Evolutionary conservation across 208 protist genomes (phyloP).

Genomic region (Crithidia sp.): DNA sequence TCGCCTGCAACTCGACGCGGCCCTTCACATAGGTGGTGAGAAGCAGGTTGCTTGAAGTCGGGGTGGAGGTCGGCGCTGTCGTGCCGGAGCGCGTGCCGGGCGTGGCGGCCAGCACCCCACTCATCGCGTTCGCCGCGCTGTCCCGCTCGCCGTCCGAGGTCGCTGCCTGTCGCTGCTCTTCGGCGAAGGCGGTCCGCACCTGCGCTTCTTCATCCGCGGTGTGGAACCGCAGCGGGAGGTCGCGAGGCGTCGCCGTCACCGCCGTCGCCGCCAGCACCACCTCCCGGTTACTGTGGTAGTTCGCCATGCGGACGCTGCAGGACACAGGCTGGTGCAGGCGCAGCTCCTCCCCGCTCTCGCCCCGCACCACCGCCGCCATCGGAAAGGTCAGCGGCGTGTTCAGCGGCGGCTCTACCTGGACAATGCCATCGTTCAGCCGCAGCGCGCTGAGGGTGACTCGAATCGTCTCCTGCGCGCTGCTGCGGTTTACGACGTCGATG

Average conservation of each 20-base stretch:
- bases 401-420: conserved; percentile 26
- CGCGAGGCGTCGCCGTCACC: conserved; percentile 8
- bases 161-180: conserved; percentile 27
- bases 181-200: conserved; percentile 24
- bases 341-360: conserved; percentile 23
- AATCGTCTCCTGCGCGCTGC: conserved; percentile 66
- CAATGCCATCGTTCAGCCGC: conserved; percentile 38
- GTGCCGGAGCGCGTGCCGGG: conserved; percentile 11
- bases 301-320: conserved; percentile 31
- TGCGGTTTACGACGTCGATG: conserved; percentile 68
- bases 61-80: conserved; percentile 15
- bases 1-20: conserved; percentile 52
- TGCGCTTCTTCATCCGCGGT: conserved; percentile 23
- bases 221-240: conserved; percentile 37
- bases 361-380: conserved; percentile 32
- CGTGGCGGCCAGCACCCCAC: neutral
- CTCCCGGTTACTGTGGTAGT: conserved; percentile 33
- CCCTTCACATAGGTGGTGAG: conserved; percentile 27
- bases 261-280: conserved; percentile 23
- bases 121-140: neutral
- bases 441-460: conserved; percentile 50
- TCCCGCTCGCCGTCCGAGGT: neutral
- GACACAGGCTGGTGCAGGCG: conserved; percentile 36
- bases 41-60: conserved; percentile 11
- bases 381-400: conserved; percentile 33